These are phyloP conservation scores for Torulaspora maleeae DNA, from an alignment of 805 yeast genomes.

Conservation along the genomic window DNA sequence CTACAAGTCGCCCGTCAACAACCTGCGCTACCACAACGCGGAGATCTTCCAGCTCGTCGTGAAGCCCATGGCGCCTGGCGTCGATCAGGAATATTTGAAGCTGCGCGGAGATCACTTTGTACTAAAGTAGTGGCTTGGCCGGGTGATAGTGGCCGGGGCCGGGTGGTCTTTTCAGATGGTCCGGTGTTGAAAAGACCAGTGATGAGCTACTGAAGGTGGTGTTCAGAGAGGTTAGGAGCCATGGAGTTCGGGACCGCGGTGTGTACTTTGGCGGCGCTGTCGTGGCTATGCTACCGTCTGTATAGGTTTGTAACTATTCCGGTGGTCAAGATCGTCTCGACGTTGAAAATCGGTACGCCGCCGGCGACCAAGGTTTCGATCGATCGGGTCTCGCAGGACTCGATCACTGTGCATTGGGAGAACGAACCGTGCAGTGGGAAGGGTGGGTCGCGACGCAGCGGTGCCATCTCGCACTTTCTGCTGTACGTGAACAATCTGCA, in stretches of 20 bases:
- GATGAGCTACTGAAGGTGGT: background rate
- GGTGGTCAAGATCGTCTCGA: slow-evolving; percentile 27
- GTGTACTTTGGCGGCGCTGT: slow-evolving; percentile 15
- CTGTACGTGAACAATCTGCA: slow-evolving; percentile 31
- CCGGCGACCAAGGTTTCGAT: slow-evolving; percentile 35
- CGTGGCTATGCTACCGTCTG: slow-evolving; percentile 31
- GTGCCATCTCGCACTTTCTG: slow-evolving; percentile 29
- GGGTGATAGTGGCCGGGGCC: slow-evolving; percentile 6
- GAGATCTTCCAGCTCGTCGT: slow-evolving; percentile 75
- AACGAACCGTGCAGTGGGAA: slow-evolving; percentile 23
- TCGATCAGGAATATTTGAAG: slow-evolving; percentile 87
- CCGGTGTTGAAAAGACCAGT: background rate
- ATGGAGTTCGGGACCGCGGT: slow-evolving; percentile 8
- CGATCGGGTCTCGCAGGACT: slow-evolving; percentile 28
- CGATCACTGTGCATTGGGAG: slow-evolving; percentile 36
- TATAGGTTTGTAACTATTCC: slow-evolving; percentile 31
- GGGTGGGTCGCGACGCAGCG: slow-evolving; percentile 2
- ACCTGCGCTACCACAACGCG: slow-evolving; percentile 71
- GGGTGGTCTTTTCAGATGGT: background rate
- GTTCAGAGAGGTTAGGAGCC: too few relatives aligned
- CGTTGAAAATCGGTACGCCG: slow-evolving; percentile 30
- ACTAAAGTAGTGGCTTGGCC: slow-evolving; percentile 44
- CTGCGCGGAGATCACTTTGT: slow-evolving; percentile 85
- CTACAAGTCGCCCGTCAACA: slow-evolving; percentile 70
- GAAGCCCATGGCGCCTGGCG: slow-evolving; percentile 78